Conservation (phyloP, 2,329 filamentous ascomycete species). For the Phaeosphaeriaceae sp. region DNA sequence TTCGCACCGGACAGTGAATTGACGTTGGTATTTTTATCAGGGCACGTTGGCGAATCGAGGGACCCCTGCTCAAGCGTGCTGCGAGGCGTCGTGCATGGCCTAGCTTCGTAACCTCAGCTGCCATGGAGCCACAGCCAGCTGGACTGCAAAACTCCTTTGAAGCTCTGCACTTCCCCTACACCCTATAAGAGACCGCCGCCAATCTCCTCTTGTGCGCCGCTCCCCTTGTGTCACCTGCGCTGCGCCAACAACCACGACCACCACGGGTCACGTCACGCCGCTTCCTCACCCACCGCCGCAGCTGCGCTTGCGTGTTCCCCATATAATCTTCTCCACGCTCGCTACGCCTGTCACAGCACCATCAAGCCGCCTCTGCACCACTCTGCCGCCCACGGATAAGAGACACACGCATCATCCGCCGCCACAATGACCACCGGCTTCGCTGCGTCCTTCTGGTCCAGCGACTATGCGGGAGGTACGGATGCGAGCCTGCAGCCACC, state of each 20-base stretch:
- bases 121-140: constrained; percentile 14
- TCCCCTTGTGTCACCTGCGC: constrained; percentile 7
- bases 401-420: constrained; percentile 6
- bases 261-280: background rate
- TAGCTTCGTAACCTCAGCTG: constrained; percentile 21
- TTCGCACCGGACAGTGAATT: constrained; percentile 11
- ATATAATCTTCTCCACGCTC: constrained; percentile 37
- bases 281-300: constrained; percentile 1
- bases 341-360: constrained; percentile 22
- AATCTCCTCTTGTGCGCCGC: background rate
- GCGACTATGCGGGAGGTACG: constrained; percentile 93
- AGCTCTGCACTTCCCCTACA: background rate
- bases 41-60: constrained; percentile 9
- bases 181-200: background rate
- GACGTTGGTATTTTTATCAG: constrained; percentile 24
- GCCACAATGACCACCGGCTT: constrained; percentile 63
- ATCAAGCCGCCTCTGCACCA: background rate
- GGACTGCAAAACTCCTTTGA: constrained; percentile 20
- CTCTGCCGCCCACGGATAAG: constrained; percentile 2
- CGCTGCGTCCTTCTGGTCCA: constrained; percentile 96
- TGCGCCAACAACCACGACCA: constrained; percentile 10
- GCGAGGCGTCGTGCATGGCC: constrained; percentile 14
- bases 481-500: constrained; percentile 50
- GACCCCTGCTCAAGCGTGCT: constrained; percentile 3
- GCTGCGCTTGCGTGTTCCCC: constrained; percentile 33